phyloP scores from a whole-genome alignment of 2,329 filamentous ascomycete genomes.

The Arthrinium phaeospermum region DNA sequence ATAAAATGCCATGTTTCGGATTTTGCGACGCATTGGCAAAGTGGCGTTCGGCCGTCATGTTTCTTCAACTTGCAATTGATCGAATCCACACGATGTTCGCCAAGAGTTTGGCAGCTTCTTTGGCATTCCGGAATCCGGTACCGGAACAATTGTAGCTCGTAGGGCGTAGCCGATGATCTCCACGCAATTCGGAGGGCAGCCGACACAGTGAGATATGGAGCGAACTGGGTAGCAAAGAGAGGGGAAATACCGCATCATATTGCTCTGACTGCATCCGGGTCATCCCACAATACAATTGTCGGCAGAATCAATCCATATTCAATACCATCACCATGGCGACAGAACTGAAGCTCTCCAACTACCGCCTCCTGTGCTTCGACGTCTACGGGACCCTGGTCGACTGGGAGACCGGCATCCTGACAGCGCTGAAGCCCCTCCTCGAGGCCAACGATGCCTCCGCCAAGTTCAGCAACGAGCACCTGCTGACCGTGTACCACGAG shows the following conservation, averaged over 20 bases:
- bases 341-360: conserved; percentile 23
- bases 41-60: background rate
- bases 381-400: conserved; percentile 81
- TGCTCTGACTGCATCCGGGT: background rate
- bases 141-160: background rate
- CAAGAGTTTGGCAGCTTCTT: background rate
- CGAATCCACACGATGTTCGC: background rate
- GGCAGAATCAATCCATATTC: background rate
- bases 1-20: background rate
- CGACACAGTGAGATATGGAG: background rate
- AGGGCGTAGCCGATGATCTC: background rate
- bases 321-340: background rate
- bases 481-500: conserved; percentile 44
- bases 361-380: conserved; percentile 67
- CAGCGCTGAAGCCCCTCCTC: conserved; percentile 57
- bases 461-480: conserved; percentile 35
- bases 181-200: background rate
- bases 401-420: conserved; percentile 72
- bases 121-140: background rate
- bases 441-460: conserved; percentile 38
- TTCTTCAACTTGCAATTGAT: background rate
- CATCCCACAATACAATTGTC: no score
- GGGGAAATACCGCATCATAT: background rate
- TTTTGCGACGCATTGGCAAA: background rate
- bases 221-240: background rate